Evolutionary conservation across 352 stramenopile species (phyloP), one percentile per base, ranked within the genome.

Genomic region (Hyaloperonospora brassicae): DNA sequence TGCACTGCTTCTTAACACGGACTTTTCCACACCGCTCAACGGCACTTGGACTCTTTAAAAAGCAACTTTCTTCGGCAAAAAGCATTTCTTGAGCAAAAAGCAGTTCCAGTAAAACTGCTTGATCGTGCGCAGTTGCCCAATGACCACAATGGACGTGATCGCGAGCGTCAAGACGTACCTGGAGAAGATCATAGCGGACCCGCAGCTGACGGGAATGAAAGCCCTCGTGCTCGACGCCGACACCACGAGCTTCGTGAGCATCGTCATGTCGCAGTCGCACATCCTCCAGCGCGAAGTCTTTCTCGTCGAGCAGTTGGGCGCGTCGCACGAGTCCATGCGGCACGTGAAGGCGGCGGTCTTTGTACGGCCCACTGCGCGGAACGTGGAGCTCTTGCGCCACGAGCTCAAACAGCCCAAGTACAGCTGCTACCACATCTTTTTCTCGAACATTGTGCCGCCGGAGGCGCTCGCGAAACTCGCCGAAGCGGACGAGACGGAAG

Each of bases 341-440:
- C 93, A 98, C 66, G 76, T 98, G 49, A 98, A 98, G 61, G 95
- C 95, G 12, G 85, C 97, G 2, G 85, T 94, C 34, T 98, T 98
- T 50, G 64, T 98, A 31, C 93, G 95, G 14, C 95, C 96, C 1
- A 98, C 91, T 11, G 64, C 87, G 31, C 69, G 64, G 2, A 98
- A 97, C 61, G 66, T 98, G 25, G 90, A 96, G 60, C 65, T 97
- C 39, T 73, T 98, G 22, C 81, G 76, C 36, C 68, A 76, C 13
- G 97, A 99, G 74, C 73, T 99, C 12, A 83, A 88, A 55, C 69
- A 78, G 42, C 95, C 96, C 23, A 95, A 97, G 58, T 99, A 98
- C 68, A 77, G 83, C 2, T 93, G 98, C 73, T 99, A 99, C 76
- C 96, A 99, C 72, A 81, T 99, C 47, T 99, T 98, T 70, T 99